phyloP scores from a whole-genome alignment of 2,329 filamentous ascomycete genomes.

The Fusarium penzigii region DNA sequence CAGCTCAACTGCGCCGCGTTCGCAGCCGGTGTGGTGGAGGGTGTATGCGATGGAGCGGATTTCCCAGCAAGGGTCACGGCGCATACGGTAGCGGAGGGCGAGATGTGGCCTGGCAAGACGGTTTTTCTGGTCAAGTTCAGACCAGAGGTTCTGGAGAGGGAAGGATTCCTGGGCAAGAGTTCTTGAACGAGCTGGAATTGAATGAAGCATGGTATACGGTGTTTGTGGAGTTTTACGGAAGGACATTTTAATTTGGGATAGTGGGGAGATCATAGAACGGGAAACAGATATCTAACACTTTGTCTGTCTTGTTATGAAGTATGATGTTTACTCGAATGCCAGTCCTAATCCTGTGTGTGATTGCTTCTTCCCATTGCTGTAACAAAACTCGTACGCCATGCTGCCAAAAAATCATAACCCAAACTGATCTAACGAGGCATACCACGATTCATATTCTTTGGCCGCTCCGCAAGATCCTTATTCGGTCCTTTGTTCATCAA shows the following conservation, averaged over 20 bases:
- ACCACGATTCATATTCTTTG: slow-evolving; percentile 14
- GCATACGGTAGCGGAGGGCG: slow-evolving; percentile 72
- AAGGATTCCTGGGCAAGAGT: slow-evolving; percentile 72
- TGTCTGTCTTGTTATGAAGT: slow-evolving; percentile 9
- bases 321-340: slow-evolving; percentile 13
- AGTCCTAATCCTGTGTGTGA: not conserved
- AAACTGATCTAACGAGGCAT: slow-evolving; percentile 17
- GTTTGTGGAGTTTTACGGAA: slow-evolving; percentile 21
- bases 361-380: not conserved
- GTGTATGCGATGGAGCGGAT: slow-evolving; percentile 88
- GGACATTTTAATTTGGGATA: slow-evolving; percentile 6
- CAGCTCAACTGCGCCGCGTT: slow-evolving; percentile 96
- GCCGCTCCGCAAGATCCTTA: slow-evolving; percentile 22
- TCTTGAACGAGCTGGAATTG: slow-evolving; percentile 20
- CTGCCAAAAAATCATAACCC: not conserved
- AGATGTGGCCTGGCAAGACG: slow-evolving; percentile 95
- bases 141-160: slow-evolving; percentile 86
- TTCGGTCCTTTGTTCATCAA: slow-evolving; percentile 66
- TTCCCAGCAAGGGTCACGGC: slow-evolving; percentile 89
- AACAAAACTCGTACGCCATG: slow-evolving; percentile 13
- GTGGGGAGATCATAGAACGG: slow-evolving; percentile 5
- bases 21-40: slow-evolving; percentile 93
- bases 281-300: slow-evolving; percentile 5
- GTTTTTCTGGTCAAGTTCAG: slow-evolving; percentile 95
- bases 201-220: not conserved